A percentile compares a stretch with the other conserved stretches of the same genome.
These are phyloP conservation scores for Skeletonema costatum DNA, from an alignment of 108 stramenopile species.

Conservation along the genomic window DNA sequence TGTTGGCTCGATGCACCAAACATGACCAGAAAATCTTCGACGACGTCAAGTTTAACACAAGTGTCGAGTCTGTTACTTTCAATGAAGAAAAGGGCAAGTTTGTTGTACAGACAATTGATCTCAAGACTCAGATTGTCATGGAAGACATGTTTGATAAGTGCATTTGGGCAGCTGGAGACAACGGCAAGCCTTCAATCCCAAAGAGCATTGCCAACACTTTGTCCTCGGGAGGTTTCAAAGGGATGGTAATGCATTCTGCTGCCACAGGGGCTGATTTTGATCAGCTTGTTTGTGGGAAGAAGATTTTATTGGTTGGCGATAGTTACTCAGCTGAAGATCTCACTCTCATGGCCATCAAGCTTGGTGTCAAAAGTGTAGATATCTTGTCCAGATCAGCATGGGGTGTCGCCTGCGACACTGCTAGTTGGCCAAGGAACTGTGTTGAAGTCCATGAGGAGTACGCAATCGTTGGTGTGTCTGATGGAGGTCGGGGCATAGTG, in stretches of 20 bases:
- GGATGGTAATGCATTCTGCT: conserved; percentile 47
- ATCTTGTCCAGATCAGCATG: conserved; percentile 30
- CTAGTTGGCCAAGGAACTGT: conserved; percentile 49
- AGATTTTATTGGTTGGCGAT: conserved; percentile 58
- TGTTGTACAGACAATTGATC: conserved; percentile 20
- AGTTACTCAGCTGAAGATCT: conserved; percentile 68
- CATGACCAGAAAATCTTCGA: conserved; percentile 55
- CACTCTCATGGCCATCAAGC: conserved; percentile 49
- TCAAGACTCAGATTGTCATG: conserved; percentile 2
- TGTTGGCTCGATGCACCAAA: conserved; percentile 48
- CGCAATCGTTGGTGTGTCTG: conserved; percentile 5
- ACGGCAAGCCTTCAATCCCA: conserved; percentile 51
- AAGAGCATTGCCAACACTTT: conserved; percentile 6
- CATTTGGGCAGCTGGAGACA: conserved; percentile 68
- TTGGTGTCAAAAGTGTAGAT: conserved; percentile 43
- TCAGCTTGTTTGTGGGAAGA: conserved; percentile 31
- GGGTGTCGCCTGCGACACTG: conserved; percentile 14
- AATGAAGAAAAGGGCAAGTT: conserved; percentile 30
- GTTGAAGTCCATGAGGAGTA: conserved; percentile 13
- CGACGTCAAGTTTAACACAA: conserved; percentile 48
- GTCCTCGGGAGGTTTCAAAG: conserved; percentile 10
- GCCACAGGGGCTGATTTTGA: conserved; percentile 27
- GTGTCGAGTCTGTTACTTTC: conserved; percentile 37
- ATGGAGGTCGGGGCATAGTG: conserved; percentile 9
- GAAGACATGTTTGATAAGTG: conserved; percentile 53